These are phyloP conservation scores for Allium cepa DNA, from an alignment of 106 monocot genomes.

Conservation along the genomic window DNA sequence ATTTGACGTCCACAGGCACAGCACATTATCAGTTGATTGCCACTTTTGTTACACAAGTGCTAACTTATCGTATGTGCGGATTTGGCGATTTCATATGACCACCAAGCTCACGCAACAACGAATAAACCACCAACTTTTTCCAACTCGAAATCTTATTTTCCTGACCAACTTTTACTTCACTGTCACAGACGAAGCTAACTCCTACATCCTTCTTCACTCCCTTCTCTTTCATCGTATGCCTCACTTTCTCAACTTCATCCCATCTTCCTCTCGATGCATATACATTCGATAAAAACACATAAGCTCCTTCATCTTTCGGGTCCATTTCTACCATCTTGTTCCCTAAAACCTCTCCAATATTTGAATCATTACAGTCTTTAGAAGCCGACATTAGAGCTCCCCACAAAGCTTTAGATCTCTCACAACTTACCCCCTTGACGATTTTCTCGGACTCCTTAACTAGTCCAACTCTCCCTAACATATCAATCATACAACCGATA, in stretches of 20 bases:
- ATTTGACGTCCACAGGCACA: too few relatives aligned
- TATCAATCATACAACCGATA: constrained; percentile 69
- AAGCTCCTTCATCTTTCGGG: constrained; percentile 40
- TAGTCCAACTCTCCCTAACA: constrained; percentile 60
- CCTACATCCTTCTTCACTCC: constrained; percentile 44
- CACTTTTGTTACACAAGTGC: too few relatives aligned
- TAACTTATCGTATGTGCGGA: too few relatives aligned
- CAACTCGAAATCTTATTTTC: background rate
- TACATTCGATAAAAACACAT: constrained; percentile 58
- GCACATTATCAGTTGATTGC: too few relatives aligned
- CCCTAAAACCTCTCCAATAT: constrained; percentile 49
- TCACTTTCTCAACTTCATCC: constrained; percentile 60
- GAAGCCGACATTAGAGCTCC: constrained; percentile 50
- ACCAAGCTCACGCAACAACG: constrained; percentile 32
- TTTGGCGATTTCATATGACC: constrained; percentile 16
- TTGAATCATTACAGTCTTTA: constrained; percentile 21
- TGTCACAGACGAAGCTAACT: constrained; percentile 21
- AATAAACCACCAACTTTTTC: constrained; percentile 19
- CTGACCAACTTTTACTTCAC: background rate
- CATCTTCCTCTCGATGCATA: constrained; percentile 60
- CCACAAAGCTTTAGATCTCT: constrained; percentile 19
- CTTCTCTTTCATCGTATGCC: constrained; percentile 44
- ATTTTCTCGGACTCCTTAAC: constrained; percentile 29
- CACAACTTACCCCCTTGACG: constrained; percentile 8
- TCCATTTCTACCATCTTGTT: constrained; percentile 39